Base-by-base conservation (phyloP, 1,139 yeast species). In the Pichia inconspicua region DNA sequence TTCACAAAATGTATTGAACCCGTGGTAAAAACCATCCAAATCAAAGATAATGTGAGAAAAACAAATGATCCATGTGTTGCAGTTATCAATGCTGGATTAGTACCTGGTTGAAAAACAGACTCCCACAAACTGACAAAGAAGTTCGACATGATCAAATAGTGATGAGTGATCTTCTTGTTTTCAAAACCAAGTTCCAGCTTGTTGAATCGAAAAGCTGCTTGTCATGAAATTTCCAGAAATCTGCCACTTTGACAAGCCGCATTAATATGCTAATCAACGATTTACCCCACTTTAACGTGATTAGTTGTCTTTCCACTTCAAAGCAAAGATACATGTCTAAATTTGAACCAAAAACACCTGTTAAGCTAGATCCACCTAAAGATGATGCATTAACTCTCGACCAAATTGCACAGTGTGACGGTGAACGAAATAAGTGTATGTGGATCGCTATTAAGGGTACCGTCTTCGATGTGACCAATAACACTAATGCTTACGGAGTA, bases 101-200 rank as follows among this genome's bases (percentile, higher is more conserved):
- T 80, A 1, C 98, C 98, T 2, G 97, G 97, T n/a, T 90, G 84
- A 66, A 90, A 84, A 31, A 92, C 78, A 8, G 96, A 84, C 52
- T 84, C 82, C 97, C 97, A 90, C 44, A 92, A 74, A 35, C 84
- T 95, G 25, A 68, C 73, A 40, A 85, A 58, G 63, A 85, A 82
- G 32, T 70, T 55, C 66, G 67, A 63, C 58, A 50, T 59, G 6
- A 3, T 30, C 7, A 12, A 30, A 11, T 30, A 14, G 6, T 30
- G 30, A 9, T 9, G 30, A 27, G 30, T 27, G 11, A 27, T 27
- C 10, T 27, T 8, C 22, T 22, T 22, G 22, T 22, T 22, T 22
- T 22, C 22, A 22, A 22, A 22, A 22, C 22, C 22, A 22, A 22
- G 22, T 22, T 22, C 2, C 4, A 27, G 30, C 9, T 27, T 27